Conservation (phyloP, 257 asterid species). For the Nicotiana knightiana region DNA sequence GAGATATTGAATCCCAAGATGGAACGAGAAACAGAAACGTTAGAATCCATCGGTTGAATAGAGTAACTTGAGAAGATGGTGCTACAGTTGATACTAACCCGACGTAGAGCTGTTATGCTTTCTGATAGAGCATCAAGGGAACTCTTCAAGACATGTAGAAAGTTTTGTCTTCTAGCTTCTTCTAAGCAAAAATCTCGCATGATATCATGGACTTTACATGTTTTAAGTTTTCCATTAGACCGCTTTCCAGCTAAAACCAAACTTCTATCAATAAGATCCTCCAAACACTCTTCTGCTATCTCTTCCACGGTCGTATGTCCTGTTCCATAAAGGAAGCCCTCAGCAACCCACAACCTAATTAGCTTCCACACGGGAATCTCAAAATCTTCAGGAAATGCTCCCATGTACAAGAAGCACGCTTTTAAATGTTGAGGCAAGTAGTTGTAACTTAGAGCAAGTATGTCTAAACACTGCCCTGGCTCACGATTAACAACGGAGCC, state of each 20-base stretch:
- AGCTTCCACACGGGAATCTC: conserved; percentile 26
- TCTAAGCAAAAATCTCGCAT: conserved; percentile 29
- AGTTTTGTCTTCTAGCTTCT: conserved; percentile 28
- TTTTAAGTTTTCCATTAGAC: conserved; percentile 22
- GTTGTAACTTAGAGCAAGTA: conserved; percentile 19
- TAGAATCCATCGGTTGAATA: conserved; percentile 6
- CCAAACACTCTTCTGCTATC: conserved; percentile 30
- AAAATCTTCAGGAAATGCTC: conserved; percentile 30
- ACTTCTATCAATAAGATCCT: conserved; percentile 29
- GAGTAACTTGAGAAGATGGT: conserved; percentile 8
- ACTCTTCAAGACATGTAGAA: conserved; percentile 20
- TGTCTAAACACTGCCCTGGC: conserved; percentile 5
- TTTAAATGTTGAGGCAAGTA: conserved; percentile 30
- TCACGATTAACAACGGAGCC: conserved; percentile 15
- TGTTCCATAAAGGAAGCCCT: conserved; percentile 22
- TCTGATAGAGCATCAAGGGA: conserved; percentile 10
- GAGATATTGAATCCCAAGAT: conserved; percentile 4
- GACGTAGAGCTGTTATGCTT: background rate
- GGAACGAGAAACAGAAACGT: conserved; percentile 6
- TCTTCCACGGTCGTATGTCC: conserved; percentile 1
- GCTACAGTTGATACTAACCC: background rate
- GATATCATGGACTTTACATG: conserved; percentile 32
- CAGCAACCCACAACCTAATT: conserved; percentile 27
- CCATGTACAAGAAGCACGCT: conserved; percentile 33
- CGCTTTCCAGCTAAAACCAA: conserved; percentile 22